phyloP scores from a whole-genome alignment of 2,329 filamentous ascomycete genomes.

The Claviceps purpurea region DNA sequence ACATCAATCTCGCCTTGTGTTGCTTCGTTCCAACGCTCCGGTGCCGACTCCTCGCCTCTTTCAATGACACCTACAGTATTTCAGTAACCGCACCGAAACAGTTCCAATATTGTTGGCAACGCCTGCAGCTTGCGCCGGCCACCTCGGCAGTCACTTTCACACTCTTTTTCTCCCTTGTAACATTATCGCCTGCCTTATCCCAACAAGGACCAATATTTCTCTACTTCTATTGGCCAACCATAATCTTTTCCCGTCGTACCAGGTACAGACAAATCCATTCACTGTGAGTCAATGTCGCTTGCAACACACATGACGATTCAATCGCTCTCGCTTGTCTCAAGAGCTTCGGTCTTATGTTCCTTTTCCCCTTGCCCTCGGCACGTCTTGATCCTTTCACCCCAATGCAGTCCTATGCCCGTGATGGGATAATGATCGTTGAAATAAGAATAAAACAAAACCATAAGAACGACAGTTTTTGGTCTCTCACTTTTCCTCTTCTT shows the following conservation, averaged over 20 bases:
- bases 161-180: slow-evolving; percentile 10
- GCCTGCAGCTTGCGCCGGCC: slow-evolving; percentile 17
- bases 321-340: slow-evolving; percentile 7
- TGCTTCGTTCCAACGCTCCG: slow-evolving; percentile 18
- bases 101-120: slow-evolving; percentile 22
- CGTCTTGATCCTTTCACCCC: not conserved
- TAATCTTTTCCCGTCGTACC: slow-evolving; percentile 13
- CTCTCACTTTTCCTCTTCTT: not conserved
- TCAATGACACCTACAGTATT: slow-evolving; percentile 14
- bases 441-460: not conserved
- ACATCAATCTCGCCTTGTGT: slow-evolving; percentile 19
- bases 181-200: slow-evolving; percentile 7
- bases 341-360: slow-evolving; percentile 1
- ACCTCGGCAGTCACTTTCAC: slow-evolving; percentile 16
- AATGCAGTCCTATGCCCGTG: too few species aligned
- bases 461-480: not conserved
- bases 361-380: not conserved
- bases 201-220: not conserved
- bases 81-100: slow-evolving; percentile 18
- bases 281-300: slow-evolving; percentile 23
- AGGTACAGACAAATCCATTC: slow-evolving; percentile 15
- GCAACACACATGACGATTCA: slow-evolving; percentile 6
- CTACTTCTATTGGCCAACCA: slow-evolving; percentile 2
- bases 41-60: slow-evolving; percentile 21
- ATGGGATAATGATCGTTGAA: not conserved